Percentiles rank a stretch among this genome's conserved stretches.
Conservation (phyloP, 2,329 filamentous ascomycete species). For the Trematosphaeria pertusa region DNA sequence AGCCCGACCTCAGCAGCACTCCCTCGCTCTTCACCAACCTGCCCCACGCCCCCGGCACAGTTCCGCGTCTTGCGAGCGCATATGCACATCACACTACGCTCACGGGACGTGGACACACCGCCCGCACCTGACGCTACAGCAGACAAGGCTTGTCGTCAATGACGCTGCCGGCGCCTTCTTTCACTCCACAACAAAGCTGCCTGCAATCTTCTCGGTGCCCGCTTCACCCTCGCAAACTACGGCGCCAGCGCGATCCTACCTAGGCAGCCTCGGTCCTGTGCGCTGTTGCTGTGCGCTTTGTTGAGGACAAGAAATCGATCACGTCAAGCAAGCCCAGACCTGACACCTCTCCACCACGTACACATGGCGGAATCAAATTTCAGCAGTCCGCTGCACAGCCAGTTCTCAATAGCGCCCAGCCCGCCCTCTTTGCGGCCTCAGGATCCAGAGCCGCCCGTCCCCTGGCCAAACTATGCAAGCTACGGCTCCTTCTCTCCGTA, state of each 20-base stretch:
- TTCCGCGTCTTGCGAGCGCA: constrained; percentile 14
- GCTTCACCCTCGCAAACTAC: no score
- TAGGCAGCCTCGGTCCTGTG: no score
- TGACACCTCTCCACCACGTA: no score
- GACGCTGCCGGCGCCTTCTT: constrained; percentile 16
- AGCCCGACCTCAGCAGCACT: neutral
- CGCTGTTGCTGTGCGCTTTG: no score
- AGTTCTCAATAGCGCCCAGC: constrained; percentile 20
- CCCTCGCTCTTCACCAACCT: neutral
- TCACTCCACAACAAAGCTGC: constrained; percentile 5
- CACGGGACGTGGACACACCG: constrained; percentile 16
- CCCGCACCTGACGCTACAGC: constrained; percentile 19
- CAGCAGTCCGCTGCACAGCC: constrained; percentile 16
- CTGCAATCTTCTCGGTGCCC: neutral
- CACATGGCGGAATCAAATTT: constrained; percentile 39
- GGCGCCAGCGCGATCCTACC: no score
- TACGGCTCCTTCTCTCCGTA: constrained; percentile 16
- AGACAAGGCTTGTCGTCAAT: constrained; percentile 24
- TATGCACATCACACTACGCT: constrained; percentile 24
- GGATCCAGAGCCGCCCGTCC: constrained; percentile 26
- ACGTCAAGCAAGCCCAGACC: no score
- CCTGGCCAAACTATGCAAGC: constrained; percentile 21
- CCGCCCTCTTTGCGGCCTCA: constrained; percentile 24
- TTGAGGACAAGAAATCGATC: no score
- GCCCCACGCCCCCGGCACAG: constrained; percentile 6